Percentiles rank a stretch among this genome's conserved stretches.
Evolutionary conservation across 208 protist genomes (phyloP).

Genomic region (Vickermania spadyakhi): DNA sequence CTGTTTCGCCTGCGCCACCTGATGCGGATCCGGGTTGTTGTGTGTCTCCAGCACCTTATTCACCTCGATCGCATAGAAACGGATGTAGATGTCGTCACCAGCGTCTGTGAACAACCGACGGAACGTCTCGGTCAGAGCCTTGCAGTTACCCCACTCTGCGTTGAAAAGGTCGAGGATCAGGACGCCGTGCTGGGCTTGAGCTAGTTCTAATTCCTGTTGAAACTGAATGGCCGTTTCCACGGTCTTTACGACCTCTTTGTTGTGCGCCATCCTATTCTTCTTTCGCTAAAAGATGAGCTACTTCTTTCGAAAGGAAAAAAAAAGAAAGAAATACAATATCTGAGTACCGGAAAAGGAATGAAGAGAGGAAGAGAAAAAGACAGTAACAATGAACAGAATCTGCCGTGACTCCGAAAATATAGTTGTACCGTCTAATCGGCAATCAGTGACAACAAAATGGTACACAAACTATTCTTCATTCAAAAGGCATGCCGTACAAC

Average conservation of each 20-base stretch:
- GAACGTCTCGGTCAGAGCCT: slow-evolving; percentile 82
- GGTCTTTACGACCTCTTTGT: slow-evolving; percentile 80
- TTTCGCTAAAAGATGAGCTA: too few relatives aligned
- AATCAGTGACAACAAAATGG: too few relatives aligned
- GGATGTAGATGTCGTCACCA: slow-evolving; percentile 62
- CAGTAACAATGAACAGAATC: not conserved
- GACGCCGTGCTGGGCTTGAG: slow-evolving; percentile 75
- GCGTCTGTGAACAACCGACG: slow-evolving; percentile 71
- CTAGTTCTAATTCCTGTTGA: slow-evolving; percentile 67
- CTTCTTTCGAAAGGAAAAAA: slow-evolving; percentile 2
- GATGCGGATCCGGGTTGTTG: slow-evolving; percentile 16
- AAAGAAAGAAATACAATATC: not conserved
- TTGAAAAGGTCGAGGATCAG: slow-evolving; percentile 83
- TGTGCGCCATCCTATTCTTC: slow-evolving; percentile 12
- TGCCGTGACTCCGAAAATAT: too few relatives aligned
- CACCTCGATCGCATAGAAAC: slow-evolving; percentile 82
- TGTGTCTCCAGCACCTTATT: slow-evolving; percentile 72
- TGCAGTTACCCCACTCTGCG: slow-evolving; percentile 78
- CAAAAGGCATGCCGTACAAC: too few relatives aligned
- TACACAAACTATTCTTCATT: too few relatives aligned
- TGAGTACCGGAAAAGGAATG: not conserved
- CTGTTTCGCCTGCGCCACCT: slow-evolving; percentile 7
- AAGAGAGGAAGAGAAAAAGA: slow-evolving; percentile 8
- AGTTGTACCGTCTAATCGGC: too few relatives aligned
- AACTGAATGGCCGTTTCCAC: slow-evolving; percentile 53